phyloP scores from a whole-genome alignment of 225 moss, liverwort and hornwort genomes.

The Bryoerythrophyllum caledonicum region DNA sequence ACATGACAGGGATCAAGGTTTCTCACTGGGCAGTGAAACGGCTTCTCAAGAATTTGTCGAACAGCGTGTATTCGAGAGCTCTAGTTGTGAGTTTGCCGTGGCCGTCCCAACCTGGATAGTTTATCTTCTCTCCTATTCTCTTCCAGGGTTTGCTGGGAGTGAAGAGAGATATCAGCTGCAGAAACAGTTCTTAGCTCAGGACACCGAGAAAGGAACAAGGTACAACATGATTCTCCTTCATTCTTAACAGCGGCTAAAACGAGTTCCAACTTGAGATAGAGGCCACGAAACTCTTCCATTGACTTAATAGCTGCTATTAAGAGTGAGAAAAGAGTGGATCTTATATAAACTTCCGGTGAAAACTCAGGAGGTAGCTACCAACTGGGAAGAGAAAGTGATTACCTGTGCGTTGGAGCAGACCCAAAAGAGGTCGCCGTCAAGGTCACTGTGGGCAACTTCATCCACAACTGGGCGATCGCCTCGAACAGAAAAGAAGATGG shows the following conservation, averaged over 20 bases:
- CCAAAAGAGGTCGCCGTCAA: slow-evolving; percentile 59
- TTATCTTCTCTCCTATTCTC: slow-evolving; percentile 53
- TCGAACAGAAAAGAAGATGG: slow-evolving; percentile 65
- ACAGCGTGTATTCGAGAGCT: slow-evolving; percentile 48
- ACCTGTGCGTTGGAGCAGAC: slow-evolving; percentile 57
- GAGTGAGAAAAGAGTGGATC: no score
- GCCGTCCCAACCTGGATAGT: slow-evolving; percentile 49
- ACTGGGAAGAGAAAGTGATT: slow-evolving; percentile 1
- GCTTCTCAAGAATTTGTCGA: slow-evolving; percentile 54
- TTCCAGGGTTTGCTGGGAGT: slow-evolving; percentile 55
- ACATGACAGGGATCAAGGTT: slow-evolving; percentile 15
- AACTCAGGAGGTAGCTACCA: no score
- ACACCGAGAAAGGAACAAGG: no score
- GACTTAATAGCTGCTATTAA: no score
- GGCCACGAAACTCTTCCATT: no score
- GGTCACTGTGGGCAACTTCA: slow-evolving; percentile 58
- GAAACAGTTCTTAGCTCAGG: slow-evolving; percentile 21
- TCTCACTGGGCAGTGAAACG: slow-evolving; percentile 53
- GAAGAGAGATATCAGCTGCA: slow-evolving; percentile 56
- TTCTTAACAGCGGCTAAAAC: no score
- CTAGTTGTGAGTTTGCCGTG: slow-evolving; percentile 46
- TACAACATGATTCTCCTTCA: no score
- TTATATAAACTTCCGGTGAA: no score
- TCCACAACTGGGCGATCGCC: slow-evolving; percentile 59
- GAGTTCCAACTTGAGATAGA: no score